Base-by-base conservation (phyloP, 2,329 filamentous ascomycete genomes). In the Aspergillus fijiensis region DNA sequence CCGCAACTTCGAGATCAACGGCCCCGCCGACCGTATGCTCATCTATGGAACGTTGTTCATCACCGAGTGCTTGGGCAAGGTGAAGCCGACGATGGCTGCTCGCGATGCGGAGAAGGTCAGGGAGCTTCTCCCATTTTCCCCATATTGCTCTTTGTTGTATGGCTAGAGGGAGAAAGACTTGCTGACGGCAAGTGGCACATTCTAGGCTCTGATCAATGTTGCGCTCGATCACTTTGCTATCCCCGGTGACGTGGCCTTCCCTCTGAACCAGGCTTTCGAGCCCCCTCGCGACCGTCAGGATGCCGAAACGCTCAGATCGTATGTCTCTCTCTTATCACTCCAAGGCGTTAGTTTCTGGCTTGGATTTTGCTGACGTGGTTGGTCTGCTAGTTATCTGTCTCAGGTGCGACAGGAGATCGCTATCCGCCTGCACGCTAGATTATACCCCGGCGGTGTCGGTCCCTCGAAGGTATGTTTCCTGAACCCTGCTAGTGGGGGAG, bases 1-100 rank as follows among this genome's bases (percentile, higher is more conserved):
- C 85, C 90, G 95, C 72, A 99, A 98, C 84, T 99, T 99, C 72
- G 95, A 98, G 83, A 96, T 98, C 81, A 94, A 96, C 80, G 95
- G 95, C 14, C 90, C 92, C 27, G 94, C 95, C 60, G 95, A 99
- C 79, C 86, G 95, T 47, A 87, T 98, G 72, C 84, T 99, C 67
- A 93, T 98, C 72, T 99, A 99, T 80, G 94, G 94, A 64, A 99
- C 97, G 76, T 85, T 96, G 74, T 98, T 94, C 79, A 85, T 98
- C 71, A 94, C 89, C 79, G 93, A 98, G 77, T 93, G 92, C 70
- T 81, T 99, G 74, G 82, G 84, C 70, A 96, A 95, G 84, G 92
- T 98, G 74, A 91, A 89, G 80, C 89, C 92, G 12, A 80, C 77
- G 49, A 89, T 91, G 79, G 80, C 77, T 49, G 80, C 86, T 62